Evolutionary conservation across 2,329 filamentous ascomycete species (phyloP), one percentile per base, ranked within the genome.

Genomic region (Fusarium armeniacum): DNA sequence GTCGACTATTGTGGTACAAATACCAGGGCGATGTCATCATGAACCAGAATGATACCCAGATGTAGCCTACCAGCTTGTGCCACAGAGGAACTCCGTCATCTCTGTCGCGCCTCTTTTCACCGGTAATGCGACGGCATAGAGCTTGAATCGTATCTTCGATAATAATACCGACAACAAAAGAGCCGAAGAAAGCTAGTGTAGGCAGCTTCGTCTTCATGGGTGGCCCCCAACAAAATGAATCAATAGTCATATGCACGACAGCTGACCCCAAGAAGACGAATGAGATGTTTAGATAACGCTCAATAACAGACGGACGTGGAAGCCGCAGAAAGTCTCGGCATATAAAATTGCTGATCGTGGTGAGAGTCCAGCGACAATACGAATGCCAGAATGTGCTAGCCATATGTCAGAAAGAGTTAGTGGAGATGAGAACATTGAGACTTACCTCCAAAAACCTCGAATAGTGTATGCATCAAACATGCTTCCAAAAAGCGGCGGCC

Each of bases 401-500:
- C 0, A 26, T 24, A 20, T 43, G 15, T 5, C 10, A 26, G 22
- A 43, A 43, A 18, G 9, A 18, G 4, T 43, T 0, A 15, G n/a
- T n/a, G 12, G 18, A 4, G 2, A 7, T 10, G 2, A 15, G 30
- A 10, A 22, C 2, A 22, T 2, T 15, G 2, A 6, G 13, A 43
- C 46, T 50, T 15, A 35, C 46, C 46, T 24, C 20, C 46, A 35
- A 2, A 35, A 50, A 1, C 46, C 20, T 15, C 16, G 3, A 10
- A 50, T 50, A 3, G 46, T 35, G 30, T 50, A 50, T 26, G 46
- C 32, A n/a, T 50, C 32, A 1, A 11, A 50, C 5, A 50, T 26
- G 12, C 46, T 50, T 2, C 32, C 46, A 50, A 50, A 50, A 7
- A 26, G 7, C 20, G 46, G 46, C 11, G 46, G 32, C 46, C 46